Base-by-base conservation (phyloP, 345 rosid species). In the Pistacia atlantica region DNA sequence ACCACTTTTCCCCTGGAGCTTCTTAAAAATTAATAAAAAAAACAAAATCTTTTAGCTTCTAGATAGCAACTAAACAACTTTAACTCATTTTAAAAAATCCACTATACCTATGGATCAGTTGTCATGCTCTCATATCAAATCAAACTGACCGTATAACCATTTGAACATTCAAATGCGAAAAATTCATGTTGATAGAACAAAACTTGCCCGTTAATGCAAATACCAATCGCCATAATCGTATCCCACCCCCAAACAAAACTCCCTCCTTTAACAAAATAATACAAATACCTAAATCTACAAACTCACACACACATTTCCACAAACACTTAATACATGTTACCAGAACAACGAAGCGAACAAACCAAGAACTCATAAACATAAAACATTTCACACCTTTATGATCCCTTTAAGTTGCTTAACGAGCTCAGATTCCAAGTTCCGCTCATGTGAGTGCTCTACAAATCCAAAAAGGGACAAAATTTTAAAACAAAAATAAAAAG, bases 331-430 rank as follows among this genome's bases (percentile, higher is more conserved):
- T 35, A 38, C 58, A 49, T 71, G 52, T 64, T 8, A 74, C 3
- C 45, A 48, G 48, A 35, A 25, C 0, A 11, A 8, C 20, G 6
- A n/a, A 52, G 4, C 4, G 49, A 12, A 11, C 49, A 63, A 51
- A 75, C 49, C 35, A 11, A 71, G 1, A 25, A 25, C 25, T 20
- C 14, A 63, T 2, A 31, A 42, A 17, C 5, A 49, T 13, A 75
- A 2, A 0, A 37, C 12, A 1, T 4, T 25, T n/a, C 48, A 52
- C 69, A 95, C 99, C 97, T 92, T 95, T 79, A 92, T 95, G 77
- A 92, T 83, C 61, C 95, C 93, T 80, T 90, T 92, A 81, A 95
- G 97, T 83, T 93, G 96, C 83, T 93, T 93, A 76, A 87, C 92
- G 61, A 95, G 98, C 85, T 90, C 98, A 3, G 98, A 85, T 28